Evolutionary conservation across 2,329 filamentous ascomycete genomes (phyloP), one percentile per base, ranked within the genome.

Genomic region (Moelleriella libera): DNA sequence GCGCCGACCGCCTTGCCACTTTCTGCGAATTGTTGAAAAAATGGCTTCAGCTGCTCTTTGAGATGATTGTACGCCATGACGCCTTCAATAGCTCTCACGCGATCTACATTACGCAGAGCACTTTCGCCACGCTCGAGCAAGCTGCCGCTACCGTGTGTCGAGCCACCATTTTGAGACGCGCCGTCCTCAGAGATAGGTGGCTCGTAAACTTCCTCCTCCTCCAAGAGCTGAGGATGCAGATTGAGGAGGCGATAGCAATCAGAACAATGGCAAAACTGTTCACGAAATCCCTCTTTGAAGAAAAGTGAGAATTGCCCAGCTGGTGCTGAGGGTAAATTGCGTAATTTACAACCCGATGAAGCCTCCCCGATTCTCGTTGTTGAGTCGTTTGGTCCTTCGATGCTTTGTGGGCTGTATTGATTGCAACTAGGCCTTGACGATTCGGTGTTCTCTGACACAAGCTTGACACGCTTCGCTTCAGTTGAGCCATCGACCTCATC

Each of bases 51-150:
- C 61, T 90, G 89, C 59, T 97, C 89, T 60, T 94, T 92, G 50
- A 98, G 75, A 58, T 94, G 85, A 58, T 97, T 96, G 66, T 97
- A 98, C 0, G 89, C 90, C 88, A 97, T 96, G 43, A 94, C 90
- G 12, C 92, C 92, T 63, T 98, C 86, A 48, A 98, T 95, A 5
- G 92, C 92, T 11, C 83, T 76, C 6, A 97, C 90, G 2, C 92
- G 85, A 61, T 98, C 92, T 48, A 98, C 82, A 57, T 88, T 94
- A 61, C 82, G 88, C 30, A 98, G 75, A 0, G 89, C 90, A 44
- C 87, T 90, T 67, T 98, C 92, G 44, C 92, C 92, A 14, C 88
- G 85, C 45, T 97, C 89, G 34, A 94, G 80, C 2, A 98, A 72
- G 52, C 85, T 92, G 43, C 85, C 85, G 34, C 86, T 89, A 45